Evolutionary conservation across 1,284 basidiomycete genomes (phyloP), one percentile per base, ranked within the genome.

Genomic region (Moniliella sp.): DNA sequence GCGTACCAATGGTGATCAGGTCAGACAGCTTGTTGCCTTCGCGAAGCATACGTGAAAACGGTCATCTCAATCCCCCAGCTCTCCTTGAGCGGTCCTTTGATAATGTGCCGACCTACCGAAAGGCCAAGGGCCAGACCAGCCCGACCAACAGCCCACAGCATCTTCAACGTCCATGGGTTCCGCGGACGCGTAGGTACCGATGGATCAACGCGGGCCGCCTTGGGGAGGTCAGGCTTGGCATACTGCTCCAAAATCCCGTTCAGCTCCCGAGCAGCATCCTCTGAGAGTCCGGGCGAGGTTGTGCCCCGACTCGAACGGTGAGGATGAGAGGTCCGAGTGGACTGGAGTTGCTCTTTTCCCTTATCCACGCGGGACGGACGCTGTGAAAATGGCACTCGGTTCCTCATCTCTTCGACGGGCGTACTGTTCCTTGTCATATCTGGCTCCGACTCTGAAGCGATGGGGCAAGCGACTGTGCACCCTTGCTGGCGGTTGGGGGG

Each of bases 11-110:
- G 45, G 88, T 79, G 2, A 82, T 75, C 23, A 97, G 68, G 31
- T 76, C 72, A n/a, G n/a, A 77, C 57, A 88, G 80, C 27, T 72
- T 68, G 5, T 75, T 75, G 15, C 80, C 72, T 34, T 83, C 80
- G 36, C 86, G 73, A 69, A 91, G 78, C 45, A 91, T 67, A 35
- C 4, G 76, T 76, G 39, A 64, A 58, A 27, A 63, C 42, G 2
- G 55, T 54, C 39, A 61, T 55, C 57, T 82, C 76, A 31, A 86
- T 72, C 0, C 79, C 78, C 81, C 81, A 86, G 3, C 76, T 75
- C 57, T 77, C 76, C 50, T 73, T 74, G 23, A 75, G 72, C 1
- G 82, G 81, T 2, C 81, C 81, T 66, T 58, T 54, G 34, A 59
- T 43, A 28, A 50, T 50, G 27, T 59, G 56, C 4, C 52, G 56